Percentiles rank a stretch among this genome's conserved stretches.
Conservation (phyloP, 306 rosid species). For the Glycine tomentella region DNA sequence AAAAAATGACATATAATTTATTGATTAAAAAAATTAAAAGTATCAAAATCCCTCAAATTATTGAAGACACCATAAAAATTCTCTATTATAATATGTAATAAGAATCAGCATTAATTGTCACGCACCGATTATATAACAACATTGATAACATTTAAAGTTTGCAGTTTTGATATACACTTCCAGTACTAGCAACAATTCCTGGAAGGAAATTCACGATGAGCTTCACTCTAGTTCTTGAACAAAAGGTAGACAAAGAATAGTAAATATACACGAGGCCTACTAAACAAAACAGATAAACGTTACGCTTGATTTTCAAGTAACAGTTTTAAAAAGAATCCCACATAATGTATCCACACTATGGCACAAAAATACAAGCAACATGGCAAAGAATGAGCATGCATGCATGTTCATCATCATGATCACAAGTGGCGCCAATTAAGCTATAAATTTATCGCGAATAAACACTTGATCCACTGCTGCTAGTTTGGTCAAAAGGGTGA, state of each 20-base stretch:
- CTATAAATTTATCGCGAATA: not conserved
- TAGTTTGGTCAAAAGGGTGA: not conserved
- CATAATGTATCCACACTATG: not conserved
- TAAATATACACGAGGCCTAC: conserved; percentile 36
- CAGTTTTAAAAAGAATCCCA: conserved; percentile 29
- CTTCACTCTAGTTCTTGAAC: conserved; percentile 33
- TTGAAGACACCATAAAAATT: too few relatives aligned
- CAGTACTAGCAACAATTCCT: not conserved
- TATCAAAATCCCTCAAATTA: too few relatives aligned
- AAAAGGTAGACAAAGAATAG: not conserved
- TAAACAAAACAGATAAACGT: conserved; percentile 40
- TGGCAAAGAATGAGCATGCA: conserved; percentile 31
- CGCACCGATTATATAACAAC: too few relatives aligned
- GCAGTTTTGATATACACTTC: not conserved
- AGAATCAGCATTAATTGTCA: too few relatives aligned
- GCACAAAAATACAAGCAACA: conserved; percentile 31
- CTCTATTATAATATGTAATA: too few relatives aligned
- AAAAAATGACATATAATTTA: too few relatives aligned
- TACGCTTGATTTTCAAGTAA: conserved; percentile 28
- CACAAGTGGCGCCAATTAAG: not conserved
- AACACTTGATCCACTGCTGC: conserved; percentile 12
- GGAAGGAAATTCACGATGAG: conserved; percentile 9
- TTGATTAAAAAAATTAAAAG: too few relatives aligned
- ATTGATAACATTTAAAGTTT: not conserved
- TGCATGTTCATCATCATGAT: not conserved